Conservation (phyloP, 164 flowering plant species). For the Chimonanthus praecox region DNA sequence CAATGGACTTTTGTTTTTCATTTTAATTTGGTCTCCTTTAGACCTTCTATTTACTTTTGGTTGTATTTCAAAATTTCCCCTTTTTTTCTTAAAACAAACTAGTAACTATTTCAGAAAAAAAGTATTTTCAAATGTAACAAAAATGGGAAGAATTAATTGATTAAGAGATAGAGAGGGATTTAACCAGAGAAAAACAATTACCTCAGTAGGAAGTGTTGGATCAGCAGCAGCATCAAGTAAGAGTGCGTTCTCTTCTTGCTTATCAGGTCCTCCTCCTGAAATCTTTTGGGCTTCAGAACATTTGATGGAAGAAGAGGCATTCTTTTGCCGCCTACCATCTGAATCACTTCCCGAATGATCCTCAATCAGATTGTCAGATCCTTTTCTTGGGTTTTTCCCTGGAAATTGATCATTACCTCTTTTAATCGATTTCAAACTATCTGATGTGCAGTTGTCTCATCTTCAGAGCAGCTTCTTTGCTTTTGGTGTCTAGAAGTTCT, state of each 20-base stretch:
- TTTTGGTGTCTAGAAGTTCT: constrained; percentile 24
- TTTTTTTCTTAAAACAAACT: no score
- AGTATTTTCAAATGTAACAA: no score
- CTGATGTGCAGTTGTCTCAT: constrained; percentile 29
- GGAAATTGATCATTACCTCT: constrained; percentile 27
- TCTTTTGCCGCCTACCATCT: constrained; percentile 24
- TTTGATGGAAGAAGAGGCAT: constrained; percentile 19
- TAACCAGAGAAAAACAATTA: constrained; percentile 15
- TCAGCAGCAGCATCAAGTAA: constrained; percentile 46
- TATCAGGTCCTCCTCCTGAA: constrained; percentile 22
- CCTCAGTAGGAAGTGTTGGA: constrained; percentile 76
- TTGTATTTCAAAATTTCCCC: no score
- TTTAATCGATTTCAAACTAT: constrained; percentile 28
- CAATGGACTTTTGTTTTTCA: no score
- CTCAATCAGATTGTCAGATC: constrained; percentile 25
- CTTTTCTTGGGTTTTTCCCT: constrained; percentile 26
- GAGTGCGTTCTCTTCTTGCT: constrained; percentile 27
- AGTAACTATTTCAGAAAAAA: no score
- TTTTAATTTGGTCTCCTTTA: no score
- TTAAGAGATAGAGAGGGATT: background rate
- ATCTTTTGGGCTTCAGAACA: constrained; percentile 22
- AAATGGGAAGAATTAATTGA: no score
- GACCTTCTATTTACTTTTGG: no score
- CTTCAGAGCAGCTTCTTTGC: constrained; percentile 31
- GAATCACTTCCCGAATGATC: constrained; percentile 41